Conservation (phyloP, 2,329 filamentous ascomycete species). For the Colletotrichum sp. region DNA sequence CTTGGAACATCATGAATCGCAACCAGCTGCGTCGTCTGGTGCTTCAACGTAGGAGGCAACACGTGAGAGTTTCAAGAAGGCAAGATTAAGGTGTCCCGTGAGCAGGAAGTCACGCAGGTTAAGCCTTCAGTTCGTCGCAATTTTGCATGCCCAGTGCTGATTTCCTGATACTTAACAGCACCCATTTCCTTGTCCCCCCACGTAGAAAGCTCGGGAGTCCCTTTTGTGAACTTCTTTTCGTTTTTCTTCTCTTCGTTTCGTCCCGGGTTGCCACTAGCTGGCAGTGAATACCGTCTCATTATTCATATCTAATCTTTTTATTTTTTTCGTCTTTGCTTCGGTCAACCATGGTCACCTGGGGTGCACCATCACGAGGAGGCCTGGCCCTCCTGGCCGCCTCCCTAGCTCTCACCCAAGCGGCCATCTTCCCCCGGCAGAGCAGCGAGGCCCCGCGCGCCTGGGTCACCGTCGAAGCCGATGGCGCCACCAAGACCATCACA, state of each 20-base stretch:
- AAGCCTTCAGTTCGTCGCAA: conserved; percentile 5
- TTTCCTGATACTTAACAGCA: conserved; percentile 4
- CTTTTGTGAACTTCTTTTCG: neutral
- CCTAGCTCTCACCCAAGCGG: conserved; percentile 1
- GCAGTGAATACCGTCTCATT: neutral
- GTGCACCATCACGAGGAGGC: neutral
- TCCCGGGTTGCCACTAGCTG: neutral
- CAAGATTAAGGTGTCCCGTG: conserved; percentile 8
- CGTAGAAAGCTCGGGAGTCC: neutral
- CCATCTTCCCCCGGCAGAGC: conserved; percentile 6
- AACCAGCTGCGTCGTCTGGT: neutral
- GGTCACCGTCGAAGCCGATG: conserved; percentile 20
- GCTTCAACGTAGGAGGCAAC: neutral
- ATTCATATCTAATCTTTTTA: neutral
- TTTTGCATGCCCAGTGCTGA: neutral
- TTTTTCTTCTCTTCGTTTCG: neutral
- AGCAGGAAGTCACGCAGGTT: neutral
- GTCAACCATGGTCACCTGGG: neutral
- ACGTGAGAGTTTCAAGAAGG: conserved; percentile 14
- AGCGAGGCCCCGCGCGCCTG: conserved; percentile 18
- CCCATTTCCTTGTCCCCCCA: neutral
- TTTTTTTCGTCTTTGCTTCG: neutral
- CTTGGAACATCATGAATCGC: neutral
- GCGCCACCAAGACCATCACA: conserved; percentile 13
- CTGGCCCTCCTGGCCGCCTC: neutral